Percentiles rank a stretch among this genome's conserved stretches.
Conservation (phyloP, 192 early-diverging fungal species). For the Backusella liffmaniae region DNA sequence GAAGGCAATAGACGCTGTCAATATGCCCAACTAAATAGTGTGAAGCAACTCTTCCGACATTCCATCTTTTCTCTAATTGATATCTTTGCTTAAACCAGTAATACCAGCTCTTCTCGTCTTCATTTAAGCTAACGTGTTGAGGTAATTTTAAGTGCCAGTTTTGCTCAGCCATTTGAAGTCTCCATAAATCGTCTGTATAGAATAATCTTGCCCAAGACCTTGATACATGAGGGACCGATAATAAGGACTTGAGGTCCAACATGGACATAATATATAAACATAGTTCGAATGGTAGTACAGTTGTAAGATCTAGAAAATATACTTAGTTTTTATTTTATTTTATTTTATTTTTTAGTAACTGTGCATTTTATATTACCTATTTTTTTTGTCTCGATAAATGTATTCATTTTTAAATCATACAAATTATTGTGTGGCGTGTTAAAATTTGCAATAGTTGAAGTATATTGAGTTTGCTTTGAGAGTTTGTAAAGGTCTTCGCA, state of each 20-base stretch:
- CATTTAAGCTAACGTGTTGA: background rate
- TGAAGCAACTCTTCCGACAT: constrained; percentile 39
- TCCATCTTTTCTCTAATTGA: constrained; percentile 67
- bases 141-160: constrained; percentile 17
- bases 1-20: constrained; percentile 92
- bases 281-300: constrained; percentile 7
- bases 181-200: constrained; percentile 11
- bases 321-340: background rate
- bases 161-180: background rate
- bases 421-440: background rate
- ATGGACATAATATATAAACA: constrained; percentile 12
- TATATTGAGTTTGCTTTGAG: background rate
- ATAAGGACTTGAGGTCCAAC: constrained; percentile 3
- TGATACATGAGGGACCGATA: constrained; percentile 8
- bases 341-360: background rate
- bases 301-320: constrained; percentile 7
- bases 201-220: constrained; percentile 6
- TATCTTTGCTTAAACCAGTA: constrained; percentile 71
- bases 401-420: background rate
- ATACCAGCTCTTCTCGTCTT: constrained; percentile 51
- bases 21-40: constrained; percentile 71
- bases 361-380: background rate
- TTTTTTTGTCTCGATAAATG: background rate
- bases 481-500: background rate
- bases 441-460: background rate